Percentiles rank a stretch among this genome's conserved stretches.
Evolutionary conservation across 2,329 filamentous ascomycete species (phyloP).

Genomic region (Pseudogymnoascus sp.): DNA sequence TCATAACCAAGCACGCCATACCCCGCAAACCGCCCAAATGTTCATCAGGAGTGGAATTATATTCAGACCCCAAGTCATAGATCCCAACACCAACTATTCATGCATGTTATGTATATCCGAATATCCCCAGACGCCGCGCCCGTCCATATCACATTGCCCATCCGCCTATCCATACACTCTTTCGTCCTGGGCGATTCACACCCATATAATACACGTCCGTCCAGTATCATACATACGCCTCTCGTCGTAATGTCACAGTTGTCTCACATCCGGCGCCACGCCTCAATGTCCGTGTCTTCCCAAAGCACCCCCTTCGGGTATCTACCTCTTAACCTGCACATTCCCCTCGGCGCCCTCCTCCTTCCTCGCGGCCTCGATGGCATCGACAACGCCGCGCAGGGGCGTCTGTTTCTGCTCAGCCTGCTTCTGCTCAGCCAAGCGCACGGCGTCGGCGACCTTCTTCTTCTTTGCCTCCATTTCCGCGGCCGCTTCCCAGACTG

Average conservation of each 20-base stretch:
- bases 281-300: neutral
- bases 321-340: neutral
- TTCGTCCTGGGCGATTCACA: neutral
- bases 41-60: conserved; percentile 2
- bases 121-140: conserved; percentile 1
- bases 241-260: neutral
- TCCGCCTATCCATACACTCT: neutral
- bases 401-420: neutral
- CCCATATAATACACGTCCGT: neutral
- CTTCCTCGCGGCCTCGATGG: neutral
- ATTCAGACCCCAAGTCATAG: neutral
- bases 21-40: neutral
- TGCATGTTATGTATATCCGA: neutral
- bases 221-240: neutral
- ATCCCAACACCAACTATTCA: neutral
- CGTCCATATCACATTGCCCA: neutral
- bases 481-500: conserved; percentile 41
- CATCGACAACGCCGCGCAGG: neutral
- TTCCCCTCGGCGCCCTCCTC: neutral
- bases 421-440: neutral
- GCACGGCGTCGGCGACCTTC: conserved; percentile 20
- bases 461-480: conserved; percentile 32
- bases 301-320: neutral
- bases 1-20: neutral
- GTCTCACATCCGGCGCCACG: no score